Conservation (phyloP, 768 basidiomycete species). For the Auricularia auricula-judae region DNA sequence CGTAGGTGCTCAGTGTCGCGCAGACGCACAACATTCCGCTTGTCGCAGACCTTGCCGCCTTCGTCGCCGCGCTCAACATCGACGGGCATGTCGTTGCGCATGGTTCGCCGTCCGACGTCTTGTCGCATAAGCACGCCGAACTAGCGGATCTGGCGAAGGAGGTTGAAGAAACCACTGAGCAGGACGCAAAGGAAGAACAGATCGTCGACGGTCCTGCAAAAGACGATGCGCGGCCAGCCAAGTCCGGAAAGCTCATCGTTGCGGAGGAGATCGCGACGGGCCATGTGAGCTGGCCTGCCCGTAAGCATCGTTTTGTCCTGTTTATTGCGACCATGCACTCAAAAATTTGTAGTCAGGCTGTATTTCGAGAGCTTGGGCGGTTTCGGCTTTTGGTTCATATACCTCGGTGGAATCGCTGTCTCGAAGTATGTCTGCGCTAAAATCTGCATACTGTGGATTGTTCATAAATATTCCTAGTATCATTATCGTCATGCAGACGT, state of each 20-base stretch:
- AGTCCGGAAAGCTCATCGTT: slow-evolving; percentile 6
- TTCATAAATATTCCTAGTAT: slow-evolving; percentile 18
- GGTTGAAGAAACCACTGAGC: neutral
- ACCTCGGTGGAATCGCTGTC: slow-evolving; percentile 1
- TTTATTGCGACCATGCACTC: neutral
- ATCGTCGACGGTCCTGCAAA: slow-evolving; percentile 19
- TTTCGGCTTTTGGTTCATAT: slow-evolving; percentile 6
- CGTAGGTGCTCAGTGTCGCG: neutral
- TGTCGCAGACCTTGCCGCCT: slow-evolving; percentile 6
- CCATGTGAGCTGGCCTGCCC: slow-evolving; percentile 7
- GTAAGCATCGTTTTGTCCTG: slow-evolving; percentile 3
- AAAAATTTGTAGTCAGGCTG: slow-evolving; percentile 15
- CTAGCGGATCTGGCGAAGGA: neutral
- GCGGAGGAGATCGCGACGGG: slow-evolving; percentile 10
- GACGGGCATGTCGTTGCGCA: slow-evolving; percentile 2
- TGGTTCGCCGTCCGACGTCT: neutral
- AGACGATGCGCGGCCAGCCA: too few relatives aligned
- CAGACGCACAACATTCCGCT: slow-evolving; percentile 13
- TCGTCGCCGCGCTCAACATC: slow-evolving; percentile 1
- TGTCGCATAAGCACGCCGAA: too few relatives aligned
- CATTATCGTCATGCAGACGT: slow-evolving; percentile 19
- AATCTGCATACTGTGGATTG: neutral
- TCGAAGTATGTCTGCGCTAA: neutral
- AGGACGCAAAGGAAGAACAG: slow-evolving; percentile 9
- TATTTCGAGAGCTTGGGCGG: slow-evolving; percentile 11